These are phyloP conservation scores for Cydonia oblonga DNA, from an alignment of 331 rosid species.

Conservation along the genomic window DNA sequence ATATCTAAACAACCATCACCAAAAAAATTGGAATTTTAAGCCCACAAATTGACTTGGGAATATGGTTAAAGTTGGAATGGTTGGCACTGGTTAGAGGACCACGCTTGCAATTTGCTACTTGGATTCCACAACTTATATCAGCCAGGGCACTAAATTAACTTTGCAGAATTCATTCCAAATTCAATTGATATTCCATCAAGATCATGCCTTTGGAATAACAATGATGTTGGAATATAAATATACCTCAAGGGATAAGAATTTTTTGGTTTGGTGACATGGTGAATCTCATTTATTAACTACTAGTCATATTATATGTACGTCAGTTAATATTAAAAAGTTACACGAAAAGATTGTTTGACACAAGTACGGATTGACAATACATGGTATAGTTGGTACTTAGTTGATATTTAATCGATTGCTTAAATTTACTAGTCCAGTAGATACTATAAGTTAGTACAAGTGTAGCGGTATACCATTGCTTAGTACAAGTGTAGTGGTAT, in stretches of 20 bases:
- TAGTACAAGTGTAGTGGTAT: too few relatives aligned
- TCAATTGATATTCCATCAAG: neutral
- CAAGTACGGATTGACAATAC: too few relatives aligned
- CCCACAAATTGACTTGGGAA: conserved; percentile 5
- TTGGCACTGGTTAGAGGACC: neutral
- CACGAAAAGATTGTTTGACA: too few relatives aligned
- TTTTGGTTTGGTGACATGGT: too few relatives aligned
- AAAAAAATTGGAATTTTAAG: neutral
- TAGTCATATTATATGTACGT: too few relatives aligned
- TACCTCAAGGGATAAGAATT: neutral
- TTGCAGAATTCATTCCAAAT: neutral
- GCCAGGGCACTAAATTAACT: neutral
- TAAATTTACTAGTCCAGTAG: too few relatives aligned
- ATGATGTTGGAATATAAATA: neutral
- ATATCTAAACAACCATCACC: neutral
- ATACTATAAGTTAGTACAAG: too few relatives aligned
- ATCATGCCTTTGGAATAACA: neutral
- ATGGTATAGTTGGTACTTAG: too few relatives aligned
- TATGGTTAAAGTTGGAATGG: neutral
- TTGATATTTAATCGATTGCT: too few relatives aligned
- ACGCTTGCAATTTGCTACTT: neutral
- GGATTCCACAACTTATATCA: neutral
- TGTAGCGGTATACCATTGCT: too few relatives aligned
- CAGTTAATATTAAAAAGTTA: too few relatives aligned
- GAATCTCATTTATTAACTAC: too few relatives aligned